Evolutionary conservation across 495 filamentous ascomycete species (phyloP).

Genomic region (Oidiodendron maius): DNA sequence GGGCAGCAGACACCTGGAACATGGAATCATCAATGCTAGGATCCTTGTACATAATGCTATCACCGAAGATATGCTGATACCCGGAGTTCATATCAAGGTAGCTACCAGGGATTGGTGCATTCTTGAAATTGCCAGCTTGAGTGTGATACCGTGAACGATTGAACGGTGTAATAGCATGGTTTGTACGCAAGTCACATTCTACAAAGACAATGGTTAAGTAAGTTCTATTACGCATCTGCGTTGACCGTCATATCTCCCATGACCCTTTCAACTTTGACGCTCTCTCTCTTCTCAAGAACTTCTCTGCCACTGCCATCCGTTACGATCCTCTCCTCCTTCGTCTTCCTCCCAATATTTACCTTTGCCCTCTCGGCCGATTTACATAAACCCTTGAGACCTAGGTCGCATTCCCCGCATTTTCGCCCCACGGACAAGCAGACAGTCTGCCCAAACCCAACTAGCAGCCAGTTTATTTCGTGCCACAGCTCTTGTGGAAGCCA

Average conservation of each 20-base stretch:
- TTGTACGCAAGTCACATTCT: too few relatives aligned
- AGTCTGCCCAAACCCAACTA: slow-evolving; percentile 86
- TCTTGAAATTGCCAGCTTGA: too few relatives aligned
- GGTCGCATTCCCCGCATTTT: slow-evolving; percentile 74
- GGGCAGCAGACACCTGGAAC: too few relatives aligned
- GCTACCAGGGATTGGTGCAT: too few relatives aligned
- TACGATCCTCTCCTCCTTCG: slow-evolving; percentile 29
- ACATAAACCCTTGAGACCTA: slow-evolving; percentile 71
- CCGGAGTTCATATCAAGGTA: too few relatives aligned
- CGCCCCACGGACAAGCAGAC: slow-evolving; percentile 77
- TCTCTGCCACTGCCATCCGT: slow-evolving; percentile 23
- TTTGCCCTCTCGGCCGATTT: slow-evolving; percentile 58
- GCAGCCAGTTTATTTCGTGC: slow-evolving; percentile 90
- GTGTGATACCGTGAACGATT: too few relatives aligned
- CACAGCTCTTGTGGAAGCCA: slow-evolving; percentile 86
- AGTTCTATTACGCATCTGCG: slow-evolving; percentile 27
- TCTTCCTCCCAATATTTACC: slow-evolving; percentile 40
- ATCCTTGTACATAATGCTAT: too few relatives aligned
- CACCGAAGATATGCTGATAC: too few relatives aligned
- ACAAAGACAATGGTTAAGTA: too few relatives aligned
- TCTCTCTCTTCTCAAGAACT: slow-evolving; percentile 17
- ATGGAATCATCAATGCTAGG: too few relatives aligned
- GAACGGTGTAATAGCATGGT: too few relatives aligned
- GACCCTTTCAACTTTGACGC: slow-evolving; percentile 22
- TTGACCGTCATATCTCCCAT: slow-evolving; percentile 23